phyloP scores from a whole-genome alignment of 176 grass and related monocot genomes.

The Urochloa ruziziensis region DNA sequence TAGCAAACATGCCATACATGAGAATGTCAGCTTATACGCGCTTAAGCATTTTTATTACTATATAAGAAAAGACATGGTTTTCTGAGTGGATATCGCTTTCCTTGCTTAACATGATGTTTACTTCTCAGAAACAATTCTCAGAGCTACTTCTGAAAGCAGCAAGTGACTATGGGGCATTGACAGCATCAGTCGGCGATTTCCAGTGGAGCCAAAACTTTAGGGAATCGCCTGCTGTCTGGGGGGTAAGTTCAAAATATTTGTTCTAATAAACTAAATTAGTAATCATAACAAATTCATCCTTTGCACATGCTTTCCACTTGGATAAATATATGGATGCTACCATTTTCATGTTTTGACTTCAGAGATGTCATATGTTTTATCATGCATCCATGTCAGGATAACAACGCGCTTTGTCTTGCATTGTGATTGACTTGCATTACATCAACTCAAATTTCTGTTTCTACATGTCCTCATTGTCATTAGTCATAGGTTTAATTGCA shows the following conservation, averaged over 20 bases:
- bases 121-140: slow-evolving; percentile 90
- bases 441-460: not conserved
- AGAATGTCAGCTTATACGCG: not conserved
- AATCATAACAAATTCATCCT: not conserved
- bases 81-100: not conserved
- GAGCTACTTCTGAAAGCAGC: slow-evolving; percentile 96
- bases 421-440: not conserved
- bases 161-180: slow-evolving; percentile 91
- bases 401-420: not conserved
- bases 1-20: not conserved
- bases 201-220: slow-evolving; percentile 99
- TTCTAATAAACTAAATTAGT: not conserved
- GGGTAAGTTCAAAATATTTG: slow-evolving; percentile 51
- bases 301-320: not conserved
- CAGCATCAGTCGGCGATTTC: slow-evolving; percentile 86
- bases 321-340: too few species aligned
- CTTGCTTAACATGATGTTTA: slow-evolving; percentile 1
- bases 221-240: slow-evolving; percentile 94
- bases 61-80: not conserved
- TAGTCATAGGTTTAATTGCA: not conserved
- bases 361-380: not conserved
- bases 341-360: too few species aligned
- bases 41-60: not conserved
- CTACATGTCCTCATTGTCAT: not conserved
- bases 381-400: slow-evolving; percentile 1